These are phyloP conservation scores for Ustilago cynodontis DNA, from an alignment of 1,284 basidiomycete species.

Conservation along the genomic window DNA sequence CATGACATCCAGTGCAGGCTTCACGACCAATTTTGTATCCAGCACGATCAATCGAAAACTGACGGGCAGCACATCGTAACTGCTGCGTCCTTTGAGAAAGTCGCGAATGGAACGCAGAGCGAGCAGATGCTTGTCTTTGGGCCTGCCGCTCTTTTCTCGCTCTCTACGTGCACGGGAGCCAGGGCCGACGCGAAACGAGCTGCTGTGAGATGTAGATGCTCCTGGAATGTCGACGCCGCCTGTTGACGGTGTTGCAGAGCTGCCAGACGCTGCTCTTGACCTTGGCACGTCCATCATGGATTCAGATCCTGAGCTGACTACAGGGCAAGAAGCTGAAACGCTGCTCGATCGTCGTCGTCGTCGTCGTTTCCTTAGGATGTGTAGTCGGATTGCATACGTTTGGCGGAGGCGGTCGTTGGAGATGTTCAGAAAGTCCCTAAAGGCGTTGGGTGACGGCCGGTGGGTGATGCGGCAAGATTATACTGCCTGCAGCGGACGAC, in stretches of 20 bases:
- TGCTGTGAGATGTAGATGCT: slow-evolving; percentile 25
- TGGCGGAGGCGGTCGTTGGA: too few species aligned
- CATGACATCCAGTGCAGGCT: slow-evolving; percentile 69
- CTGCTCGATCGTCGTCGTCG: too few species aligned
- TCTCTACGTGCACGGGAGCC: slow-evolving; percentile 30
- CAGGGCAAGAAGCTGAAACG: too few species aligned
- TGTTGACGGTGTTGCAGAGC: slow-evolving; percentile 8
- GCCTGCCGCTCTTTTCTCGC: slow-evolving; percentile 33
- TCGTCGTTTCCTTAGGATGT: too few species aligned
- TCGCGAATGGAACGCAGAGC: slow-evolving; percentile 82
- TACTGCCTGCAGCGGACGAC: too few species aligned
- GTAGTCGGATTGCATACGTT: too few species aligned
- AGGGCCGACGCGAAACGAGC: slow-evolving; percentile 18
- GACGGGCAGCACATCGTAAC: slow-evolving; percentile 96
- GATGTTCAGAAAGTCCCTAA: too few species aligned
- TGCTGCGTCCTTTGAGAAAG: slow-evolving; percentile 85
- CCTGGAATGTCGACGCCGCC: slow-evolving; percentile 39
- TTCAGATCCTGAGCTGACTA: too few species aligned
- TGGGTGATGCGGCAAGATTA: too few species aligned
- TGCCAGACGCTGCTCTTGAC: slow-evolving; percentile 31
- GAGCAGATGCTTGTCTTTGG: slow-evolving; percentile 56
- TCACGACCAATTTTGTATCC: slow-evolving; percentile 74
- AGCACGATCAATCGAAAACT: slow-evolving; percentile 95
- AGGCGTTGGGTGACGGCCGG: too few species aligned
- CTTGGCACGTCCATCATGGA: slow-evolving; percentile 36